Base-by-base conservation (phyloP, 2,329 filamentous ascomycete species). In the Penicillium psychrosexuale region DNA sequence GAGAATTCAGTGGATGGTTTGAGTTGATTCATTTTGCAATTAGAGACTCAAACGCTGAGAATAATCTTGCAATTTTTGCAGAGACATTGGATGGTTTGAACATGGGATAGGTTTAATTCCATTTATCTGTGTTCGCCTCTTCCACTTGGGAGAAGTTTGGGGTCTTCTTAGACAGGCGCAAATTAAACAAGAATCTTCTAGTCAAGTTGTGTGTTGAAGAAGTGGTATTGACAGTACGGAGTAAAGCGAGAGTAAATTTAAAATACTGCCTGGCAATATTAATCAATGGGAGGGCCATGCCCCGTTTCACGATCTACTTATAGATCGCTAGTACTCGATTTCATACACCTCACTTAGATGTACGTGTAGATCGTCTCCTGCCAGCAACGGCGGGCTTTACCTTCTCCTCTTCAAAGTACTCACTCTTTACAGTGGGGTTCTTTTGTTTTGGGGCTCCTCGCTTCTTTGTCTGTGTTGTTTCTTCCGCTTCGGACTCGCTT, bases 1-100 rank as follows among this genome's bases (percentile, higher is more conserved):
- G 58, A 0, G 86, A 90, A 72, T 88, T 88, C 60, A 63, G 70
- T 37, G 83, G 84, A 1, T 87, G 85, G 83, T 88, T 85, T 82
- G 73, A 81, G 62, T 79, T 80, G 51, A 71, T 90, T 17, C 78
- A 83, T 59, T 90, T 90, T 77, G 87, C 86, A 0, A 81, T 89
- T 2, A 43, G 2, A 19, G 47, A 50, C 19, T 3, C 4, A 4
- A 2, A 8, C 4, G 1, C 3, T 8, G 47, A 42, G 47, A n/a
- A 31, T 0, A 50, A 50, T 27, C 1, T 27, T 13, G 9, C 5
- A 11, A 15, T 15, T n/a, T 50, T 50, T 30, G 5, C 3, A 5
- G 2, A 17, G 31, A 31, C 8, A 24, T 34, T 50, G 30, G 13
- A 50, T 33, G n/a, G 15, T 24, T 15, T 49, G 47, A 22, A 8